Evolutionary conservation across 345 rosid genomes (phyloP), one percentile per base, ranked within the genome.

Genomic region (Gossypium longicalyx): DNA sequence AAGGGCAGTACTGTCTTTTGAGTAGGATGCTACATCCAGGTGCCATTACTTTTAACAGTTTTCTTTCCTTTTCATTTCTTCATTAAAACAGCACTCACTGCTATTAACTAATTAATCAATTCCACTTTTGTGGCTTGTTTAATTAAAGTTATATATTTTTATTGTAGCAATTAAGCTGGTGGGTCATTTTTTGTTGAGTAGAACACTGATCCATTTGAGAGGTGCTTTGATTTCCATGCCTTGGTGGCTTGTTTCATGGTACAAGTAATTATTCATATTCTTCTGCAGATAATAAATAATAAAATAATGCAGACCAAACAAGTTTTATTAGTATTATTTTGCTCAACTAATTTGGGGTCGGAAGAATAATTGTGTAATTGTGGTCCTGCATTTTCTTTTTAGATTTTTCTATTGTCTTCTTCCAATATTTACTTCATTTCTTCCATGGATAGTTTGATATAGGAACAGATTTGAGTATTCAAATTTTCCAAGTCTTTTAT

Each of bases 1-100:
- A 66, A 82, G 80, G 84, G 63, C 12, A 67, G n/a, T 53, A 67
- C 59, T 62, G 84, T 71, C 81, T 43, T 75, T 74, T 56, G 34
- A 13, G 34, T 12, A 71, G 62, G 47, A 4, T 17, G 12, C 3
- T 11, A n/a, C 52, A 27, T 61, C 17, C n/a, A 9, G 11, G 10
- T 3, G 34, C 23, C 27, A 10, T 20, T 19, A 56, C 23, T 56
- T 56, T 20, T 19, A 56, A 56, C 27, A 20, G 60, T 56, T 56
- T 54, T n/a, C 59, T 54, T 54, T 54, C 23, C 19, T 34, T 34
- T 34, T 54, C 19, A 52, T 54, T 8, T n/a, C 7, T 54, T 19
- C 59, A n/a, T 53, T 16, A 53, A n/a, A 53, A n/a, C 10, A n/a
- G 44, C 20, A 29, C 7, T 61, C 20, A 29, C 7, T 61, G 2